Base-by-base conservation (phyloP, 2,329 filamentous ascomycete genomes). In the Dryadomyces quercivorus region DNA sequence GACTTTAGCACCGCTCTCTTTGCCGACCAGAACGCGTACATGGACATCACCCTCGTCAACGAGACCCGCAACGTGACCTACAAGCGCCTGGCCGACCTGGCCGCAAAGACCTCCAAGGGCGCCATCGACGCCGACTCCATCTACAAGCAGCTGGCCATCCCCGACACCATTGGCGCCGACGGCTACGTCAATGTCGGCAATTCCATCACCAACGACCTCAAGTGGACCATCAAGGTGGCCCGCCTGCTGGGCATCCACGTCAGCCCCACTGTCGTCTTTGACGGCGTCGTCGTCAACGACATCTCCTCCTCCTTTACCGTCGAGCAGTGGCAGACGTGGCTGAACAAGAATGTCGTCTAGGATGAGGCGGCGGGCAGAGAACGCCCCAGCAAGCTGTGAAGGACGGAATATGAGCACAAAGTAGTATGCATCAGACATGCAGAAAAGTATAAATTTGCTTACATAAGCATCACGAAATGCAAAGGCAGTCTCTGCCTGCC, bases 11-110 rank as follows among this genome's bases (percentile, higher is more conserved):
- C 75, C 44, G 78, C 75, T 7, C 75, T 95, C 1, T 81, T 81
- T 63, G 67, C 69, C 16, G 73, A 80, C 59, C 89, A 96, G 66
- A 76, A 75, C 50, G 80, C 81, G 12, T 97, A 84, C 70, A 96
- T 95, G 64, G 92, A 97, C 67, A 84, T 84, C 58, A 85, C 75
- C 57, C 82, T 95, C 44, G 89, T 94, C 20, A 82, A 86, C 61
- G 91, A 97, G 77, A 78, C 81, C 31, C 76, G 92, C 51, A 96
- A 97, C 69, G 69, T 80, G 51, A 96, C 90, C 2, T 97, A 97
- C 67, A 75, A 75, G 60, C 78, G 90, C 16, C 76, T 96, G 31
- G 86, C 88, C 3, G 80, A 81, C 65, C 73, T 96, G n/a, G 90
- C 85, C 0, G 75, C 70, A 13, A 72, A 70, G 7, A 69, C 66